Evolutionary conservation across 2,329 filamentous ascomycete species (phyloP).

Genomic region (Claviceps digitariae): DNA sequence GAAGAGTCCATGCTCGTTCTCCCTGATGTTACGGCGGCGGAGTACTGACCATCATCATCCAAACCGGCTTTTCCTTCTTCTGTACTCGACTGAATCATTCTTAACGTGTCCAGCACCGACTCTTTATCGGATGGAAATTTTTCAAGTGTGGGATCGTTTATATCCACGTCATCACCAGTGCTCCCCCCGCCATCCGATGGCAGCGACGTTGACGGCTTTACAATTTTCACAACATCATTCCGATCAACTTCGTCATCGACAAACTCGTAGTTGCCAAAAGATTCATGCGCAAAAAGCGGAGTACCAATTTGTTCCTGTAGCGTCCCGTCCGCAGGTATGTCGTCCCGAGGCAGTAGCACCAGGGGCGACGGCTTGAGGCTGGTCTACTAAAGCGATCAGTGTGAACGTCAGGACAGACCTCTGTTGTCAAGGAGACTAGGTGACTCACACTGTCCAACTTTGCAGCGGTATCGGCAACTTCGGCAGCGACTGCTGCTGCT

Average conservation of each 20-base stretch:
- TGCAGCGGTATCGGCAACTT: slow-evolving; percentile 29
- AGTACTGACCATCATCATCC: slow-evolving; percentile 22
- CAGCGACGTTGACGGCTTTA: slow-evolving; percentile 9
- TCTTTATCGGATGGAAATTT: slow-evolving; percentile 31
- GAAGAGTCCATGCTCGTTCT: slow-evolving; percentile 23
- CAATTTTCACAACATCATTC: slow-evolving; percentile 10
- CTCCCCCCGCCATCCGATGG: slow-evolving; percentile 10
- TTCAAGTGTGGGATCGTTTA: slow-evolving; percentile 35
- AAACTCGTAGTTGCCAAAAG: slow-evolving; percentile 26
- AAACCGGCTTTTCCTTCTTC: slow-evolving; percentile 25
- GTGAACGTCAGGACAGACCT: slow-evolving; percentile 8
- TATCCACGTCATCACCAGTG: slow-evolving; percentile 16
- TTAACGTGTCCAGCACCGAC: slow-evolving; percentile 31
- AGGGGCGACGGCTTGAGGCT: slow-evolving; percentile 4
- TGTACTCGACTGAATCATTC: slow-evolving; percentile 31
- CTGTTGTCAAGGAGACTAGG: not conserved
- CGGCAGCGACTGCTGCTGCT: slow-evolving; percentile 28
- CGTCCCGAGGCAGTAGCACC: not conserved
- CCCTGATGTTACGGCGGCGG: slow-evolving; percentile 20
- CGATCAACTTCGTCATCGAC: slow-evolving; percentile 19
- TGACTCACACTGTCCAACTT: slow-evolving; percentile 19
- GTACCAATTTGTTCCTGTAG: slow-evolving; percentile 9
- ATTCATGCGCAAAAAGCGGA: slow-evolving; percentile 35
- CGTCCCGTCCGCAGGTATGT: not conserved
- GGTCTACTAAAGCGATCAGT: slow-evolving; percentile 8